Base-by-base conservation (phyloP, 768 basidiomycete species). In the Podaxis rugospora region DNA sequence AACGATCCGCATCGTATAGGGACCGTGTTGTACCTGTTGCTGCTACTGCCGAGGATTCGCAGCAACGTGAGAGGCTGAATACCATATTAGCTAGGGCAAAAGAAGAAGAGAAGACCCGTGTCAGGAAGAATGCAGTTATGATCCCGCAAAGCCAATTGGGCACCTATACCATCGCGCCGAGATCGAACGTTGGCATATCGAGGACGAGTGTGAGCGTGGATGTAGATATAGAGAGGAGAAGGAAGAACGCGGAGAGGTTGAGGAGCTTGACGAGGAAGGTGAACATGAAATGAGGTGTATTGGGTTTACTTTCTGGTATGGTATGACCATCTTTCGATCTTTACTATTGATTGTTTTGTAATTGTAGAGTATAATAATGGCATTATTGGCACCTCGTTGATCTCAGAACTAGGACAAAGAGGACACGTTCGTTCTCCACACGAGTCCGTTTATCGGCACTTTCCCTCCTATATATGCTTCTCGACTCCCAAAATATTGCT, bases 101-200 rank as follows among this genome's bases (percentile, higher is more conserved):
- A 69, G 85, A 86, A 66, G 78, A 74, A 62, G 91, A 93, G 66
- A 90, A 84, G 77, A 78, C 82, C 51, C 78, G 86, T 18, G 82
- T 88, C 57, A 80, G 85, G 70, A 87, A 84, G 79, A 90, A 94
- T 58, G 89, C 90, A 2, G 93, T 94, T 36, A 81, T 83, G 76
- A 93, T 95, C 59, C 93, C 93, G 1, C 83, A 90, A 71, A 76
- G 87, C 56, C 83, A 89, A 61, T 69, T 93, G 13, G 87, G 88
- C 54, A 88, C 78, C 62, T 95, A 93, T 72, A 89, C 89, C 0
- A 83, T 94, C 27, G 93, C 92, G 42, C 93, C 93, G 6, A 82
- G 73, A 66, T 66, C 71, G 55, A 86, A 81, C 55, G 74, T 80
- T 4, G 88, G 87, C 1, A 66, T 85, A 40, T 64, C 75, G 56